phyloP scores from a whole-genome alignment of 331 rosid species.

The Quercus tomentella region DNA sequence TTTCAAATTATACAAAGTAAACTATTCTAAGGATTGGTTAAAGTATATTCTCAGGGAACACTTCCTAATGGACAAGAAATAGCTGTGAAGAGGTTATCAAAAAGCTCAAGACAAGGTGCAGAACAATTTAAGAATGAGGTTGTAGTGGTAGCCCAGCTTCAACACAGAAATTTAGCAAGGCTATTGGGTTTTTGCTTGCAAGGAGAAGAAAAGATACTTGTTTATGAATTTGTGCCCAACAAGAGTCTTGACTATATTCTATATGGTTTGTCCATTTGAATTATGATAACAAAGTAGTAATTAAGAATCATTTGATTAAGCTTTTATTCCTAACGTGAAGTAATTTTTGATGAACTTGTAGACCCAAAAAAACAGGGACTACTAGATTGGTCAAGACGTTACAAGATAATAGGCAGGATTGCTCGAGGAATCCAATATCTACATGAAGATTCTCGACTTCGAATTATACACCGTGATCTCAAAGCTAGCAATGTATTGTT shows the following conservation, averaged over 20 bases:
- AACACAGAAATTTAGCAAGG: slow-evolving; percentile 42
- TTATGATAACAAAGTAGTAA: not conserved
- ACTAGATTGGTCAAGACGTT: slow-evolving; percentile 38
- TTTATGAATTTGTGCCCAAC: slow-evolving; percentile 24
- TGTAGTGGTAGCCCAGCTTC: slow-evolving; percentile 24
- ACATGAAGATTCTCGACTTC: slow-evolving; percentile 41
- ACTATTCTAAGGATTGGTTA: not conserved
- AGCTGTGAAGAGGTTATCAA: slow-evolving; percentile 35
- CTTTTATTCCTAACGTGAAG: not conserved
- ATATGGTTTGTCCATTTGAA: slow-evolving; percentile 3
- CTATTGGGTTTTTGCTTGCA: slow-evolving; percentile 35
- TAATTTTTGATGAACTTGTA: not conserved
- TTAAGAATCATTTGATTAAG: not conserved
- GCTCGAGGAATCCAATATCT: slow-evolving; percentile 42
- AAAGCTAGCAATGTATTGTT: slow-evolving; percentile 39
- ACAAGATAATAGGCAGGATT: slow-evolving; percentile 35
- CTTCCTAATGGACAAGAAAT: slow-evolving; percentile 19
- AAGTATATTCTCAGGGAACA: slow-evolving; percentile 12
- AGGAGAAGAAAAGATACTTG: slow-evolving; percentile 3
- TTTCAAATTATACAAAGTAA: not conserved
- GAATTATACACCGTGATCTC: slow-evolving; percentile 47
- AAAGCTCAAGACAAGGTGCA: slow-evolving; percentile 15
- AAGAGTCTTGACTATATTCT: slow-evolving; percentile 11
- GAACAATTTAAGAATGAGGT: slow-evolving; percentile 27
- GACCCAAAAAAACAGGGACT: not conserved